Evolutionary conservation across 23 red algal species (phyloP).

Genomic region (Gracilaria caudata): DNA sequence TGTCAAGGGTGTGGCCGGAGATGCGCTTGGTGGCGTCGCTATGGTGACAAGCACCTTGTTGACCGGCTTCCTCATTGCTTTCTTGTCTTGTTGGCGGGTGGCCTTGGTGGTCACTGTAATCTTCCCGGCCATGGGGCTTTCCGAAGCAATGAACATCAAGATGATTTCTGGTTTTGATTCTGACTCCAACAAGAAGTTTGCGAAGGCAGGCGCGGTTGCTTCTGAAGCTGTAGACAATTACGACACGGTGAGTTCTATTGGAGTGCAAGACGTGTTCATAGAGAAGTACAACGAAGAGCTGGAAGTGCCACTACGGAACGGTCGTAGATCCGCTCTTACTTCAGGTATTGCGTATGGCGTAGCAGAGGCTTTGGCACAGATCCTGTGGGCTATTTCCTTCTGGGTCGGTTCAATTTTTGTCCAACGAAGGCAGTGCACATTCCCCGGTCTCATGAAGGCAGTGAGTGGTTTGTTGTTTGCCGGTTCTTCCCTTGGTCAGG

Average conservation of each 20-base stretch:
- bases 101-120: conserved; percentile 76
- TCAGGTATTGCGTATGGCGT: conserved; percentile 79
- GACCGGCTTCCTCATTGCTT: conserved; percentile 72
- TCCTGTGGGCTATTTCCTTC: conserved; percentile 78
- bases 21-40: conserved; percentile 48
- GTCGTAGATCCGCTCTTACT: conserved; percentile 41
- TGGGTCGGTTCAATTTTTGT: conserved; percentile 80
- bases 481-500: conserved; percentile 58
- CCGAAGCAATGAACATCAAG: conserved; percentile 47
- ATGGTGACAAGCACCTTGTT: conserved; percentile 47
- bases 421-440: conserved; percentile 37
- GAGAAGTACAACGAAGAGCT: conserved; percentile 71
- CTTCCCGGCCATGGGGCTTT: conserved; percentile 66
- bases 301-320: conserved; percentile 53
- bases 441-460: conserved; percentile 53
- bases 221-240: conserved; percentile 87
- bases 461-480: conserved; percentile 76
- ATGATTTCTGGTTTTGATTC: conserved; percentile 64
- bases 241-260: conserved; percentile 80
- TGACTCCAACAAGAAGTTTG: conserved; percentile 65
- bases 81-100: conserved; percentile 70
- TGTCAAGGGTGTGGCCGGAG: conserved; percentile 77
- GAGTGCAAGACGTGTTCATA: conserved; percentile 78
- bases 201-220: conserved; percentile 69
- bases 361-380: conserved; percentile 61